These are phyloP conservation scores for Brassica cretica DNA, from an alignment of 345 rosid genomes.

Conservation along the genomic window DNA sequence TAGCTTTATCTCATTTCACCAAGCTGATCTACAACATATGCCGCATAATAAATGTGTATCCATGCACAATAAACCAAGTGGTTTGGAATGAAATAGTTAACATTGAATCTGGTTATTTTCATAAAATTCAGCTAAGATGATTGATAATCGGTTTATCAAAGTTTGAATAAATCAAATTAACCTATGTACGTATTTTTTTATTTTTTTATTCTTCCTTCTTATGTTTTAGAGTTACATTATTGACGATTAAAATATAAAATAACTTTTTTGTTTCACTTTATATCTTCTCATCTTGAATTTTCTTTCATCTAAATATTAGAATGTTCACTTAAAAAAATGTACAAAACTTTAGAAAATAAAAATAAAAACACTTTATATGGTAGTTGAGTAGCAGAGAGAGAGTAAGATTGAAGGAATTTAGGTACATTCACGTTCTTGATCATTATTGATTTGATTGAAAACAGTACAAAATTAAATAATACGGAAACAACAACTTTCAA, in stretches of 20 bases:
- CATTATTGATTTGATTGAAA: not conserved
- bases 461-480: not conserved
- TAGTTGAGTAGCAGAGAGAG: slow-evolving; percentile 1
- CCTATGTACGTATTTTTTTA: not conserved
- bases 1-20: not conserved
- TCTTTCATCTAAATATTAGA: not conserved
- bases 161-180: not conserved
- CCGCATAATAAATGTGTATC: not conserved
- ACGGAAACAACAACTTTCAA: not conserved
- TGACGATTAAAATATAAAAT: not conserved
- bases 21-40: not conserved
- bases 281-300: not conserved
- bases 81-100: not conserved
- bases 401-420: slow-evolving; percentile 25
- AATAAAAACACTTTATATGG: not conserved
- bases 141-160: not conserved
- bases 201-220: not conserved
- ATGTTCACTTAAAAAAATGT: not conserved
- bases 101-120: not conserved
- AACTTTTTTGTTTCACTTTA: not conserved
- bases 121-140: not conserved
- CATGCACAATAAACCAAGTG: not conserved
- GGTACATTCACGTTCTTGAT: slow-evolving; percentile 18
- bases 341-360: not conserved
- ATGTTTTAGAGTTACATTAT: not conserved